Evolutionary conservation across 2,329 filamentous ascomycete species (phyloP), one percentile per base, ranked within the genome.

Genomic region (Trichoderma hamatum): DNA sequence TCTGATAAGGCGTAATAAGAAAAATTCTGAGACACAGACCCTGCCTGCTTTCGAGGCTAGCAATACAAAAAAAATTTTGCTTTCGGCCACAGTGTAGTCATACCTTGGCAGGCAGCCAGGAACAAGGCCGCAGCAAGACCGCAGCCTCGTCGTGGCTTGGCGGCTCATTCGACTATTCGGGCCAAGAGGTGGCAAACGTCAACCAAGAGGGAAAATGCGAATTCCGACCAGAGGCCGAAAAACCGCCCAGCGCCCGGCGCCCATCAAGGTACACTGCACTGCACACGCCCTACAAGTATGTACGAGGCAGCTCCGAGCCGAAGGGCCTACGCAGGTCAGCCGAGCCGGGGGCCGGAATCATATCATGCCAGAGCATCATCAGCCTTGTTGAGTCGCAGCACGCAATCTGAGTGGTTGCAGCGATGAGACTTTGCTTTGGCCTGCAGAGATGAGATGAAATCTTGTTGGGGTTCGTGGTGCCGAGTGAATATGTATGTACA

Each of bases 261-360:
- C 54, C 64, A 67, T 67, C 64, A 67, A 67, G 64, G 64, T 55
- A 43, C 39, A 43, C 14, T 19, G 4, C 32, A 54, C 7, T 19
- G 10, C 43, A 2, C 46, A 49, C 46, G 46, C n/a, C 46, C 46
- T n/a, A n/a, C 43, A 21, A 30, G 19, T 28, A 64, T 30, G 49
- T 64, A 64, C 61, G 61, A 64, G 30, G 21, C 5, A 19, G 11
- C 32, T 43, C 61, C 61, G 61, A 64, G 61, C 61, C 61, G 61
- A 55, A 62, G 24, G 6, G 21, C 14, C 19, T 55, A 16, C 16
- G 10, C 11, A 64, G 21, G 61, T 55, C 32, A 43, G 61, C 61
- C 34, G 49, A 55, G 61, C 61, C 16, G 52, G 24, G 10, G 28
- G 52, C 26, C 16, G 28, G 9, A 10, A n/a, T 55, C 52, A 30